A percentile compares a stretch with the other conserved stretches of the same genome.
Evolutionary conservation across 345 rosid genomes (phyloP).

Genomic region (Raphanus raphanistrum): DNA sequence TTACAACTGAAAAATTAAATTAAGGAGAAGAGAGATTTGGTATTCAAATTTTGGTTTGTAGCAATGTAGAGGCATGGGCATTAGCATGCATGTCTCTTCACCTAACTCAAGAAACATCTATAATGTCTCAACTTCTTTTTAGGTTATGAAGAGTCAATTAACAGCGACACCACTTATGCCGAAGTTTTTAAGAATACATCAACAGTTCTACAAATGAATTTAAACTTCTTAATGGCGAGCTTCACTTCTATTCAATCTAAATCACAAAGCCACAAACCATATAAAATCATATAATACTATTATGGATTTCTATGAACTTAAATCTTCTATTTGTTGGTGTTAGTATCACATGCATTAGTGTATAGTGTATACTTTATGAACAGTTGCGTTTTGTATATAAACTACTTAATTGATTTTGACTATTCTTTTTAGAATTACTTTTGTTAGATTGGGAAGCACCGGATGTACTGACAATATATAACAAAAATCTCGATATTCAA

Average conservation of each 20-base stretch:
- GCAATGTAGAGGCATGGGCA: slow-evolving; percentile 1
- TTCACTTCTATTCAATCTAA: background rate
- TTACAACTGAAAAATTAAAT: background rate
- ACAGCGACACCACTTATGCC: background rate
- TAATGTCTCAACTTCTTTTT: background rate
- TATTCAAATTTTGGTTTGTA: background rate
- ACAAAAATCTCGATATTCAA: slow-evolving; percentile 9
- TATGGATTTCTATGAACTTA: background rate
- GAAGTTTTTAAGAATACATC: background rate
- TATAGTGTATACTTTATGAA: background rate
- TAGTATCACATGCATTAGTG: background rate
- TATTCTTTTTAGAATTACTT: background rate
- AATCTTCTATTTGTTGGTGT: background rate
- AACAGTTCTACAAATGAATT: background rate
- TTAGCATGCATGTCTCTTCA: background rate
- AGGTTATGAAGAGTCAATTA: background rate
- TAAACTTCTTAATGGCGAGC: background rate
- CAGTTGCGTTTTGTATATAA: background rate
- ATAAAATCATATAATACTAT: background rate
- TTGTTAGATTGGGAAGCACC: background rate
- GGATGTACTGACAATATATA: slow-evolving; percentile 17
- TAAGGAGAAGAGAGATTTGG: background rate
- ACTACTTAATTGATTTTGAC: background rate
- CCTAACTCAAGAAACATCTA: background rate
- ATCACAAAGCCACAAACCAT: background rate